Evolutionary conservation across 164 flowering plant species (phyloP).

Genomic region (Magnolia kwangsiensis): DNA sequence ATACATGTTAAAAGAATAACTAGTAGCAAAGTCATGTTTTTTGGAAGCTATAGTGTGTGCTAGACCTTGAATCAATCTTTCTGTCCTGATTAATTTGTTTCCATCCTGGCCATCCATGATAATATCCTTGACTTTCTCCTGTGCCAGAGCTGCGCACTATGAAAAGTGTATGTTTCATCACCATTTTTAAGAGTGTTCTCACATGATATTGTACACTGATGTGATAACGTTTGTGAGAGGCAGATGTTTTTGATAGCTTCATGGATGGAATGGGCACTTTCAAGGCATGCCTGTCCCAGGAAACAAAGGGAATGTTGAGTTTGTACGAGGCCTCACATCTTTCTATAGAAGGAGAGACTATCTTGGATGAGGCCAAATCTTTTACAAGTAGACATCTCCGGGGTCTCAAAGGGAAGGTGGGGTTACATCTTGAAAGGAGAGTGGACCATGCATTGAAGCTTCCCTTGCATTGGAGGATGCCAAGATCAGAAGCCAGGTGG

Average conservation of each 20-base stretch:
- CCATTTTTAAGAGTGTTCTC: background rate
- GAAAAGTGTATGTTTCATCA: too few species aligned
- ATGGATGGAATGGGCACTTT: slow-evolving; percentile 28
- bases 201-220: background rate
- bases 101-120: too few species aligned
- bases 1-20: too few species aligned
- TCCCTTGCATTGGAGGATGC: slow-evolving; percentile 43
- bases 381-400: slow-evolving; percentile 29
- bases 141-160: too few species aligned
- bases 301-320: slow-evolving; percentile 23
- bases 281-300: slow-evolving; percentile 5
- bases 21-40: too few species aligned
- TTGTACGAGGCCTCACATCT: slow-evolving; percentile 39
- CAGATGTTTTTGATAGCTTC: slow-evolving; percentile 29
- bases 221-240: background rate
- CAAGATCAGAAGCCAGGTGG: slow-evolving; percentile 35
- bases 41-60: too few species aligned
- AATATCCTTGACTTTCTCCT: too few species aligned
- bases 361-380: slow-evolving; percentile 38
- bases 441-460: slow-evolving; percentile 24
- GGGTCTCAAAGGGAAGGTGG: background rate
- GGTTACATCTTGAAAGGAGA: slow-evolving; percentile 9
- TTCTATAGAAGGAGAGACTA: slow-evolving; percentile 38
- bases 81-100: too few species aligned
- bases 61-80: too few species aligned